These are phyloP conservation scores for Syncephalastrum monosporum DNA, from an alignment of 371 early-diverging fungal genomes.

Conservation along the genomic window DNA sequence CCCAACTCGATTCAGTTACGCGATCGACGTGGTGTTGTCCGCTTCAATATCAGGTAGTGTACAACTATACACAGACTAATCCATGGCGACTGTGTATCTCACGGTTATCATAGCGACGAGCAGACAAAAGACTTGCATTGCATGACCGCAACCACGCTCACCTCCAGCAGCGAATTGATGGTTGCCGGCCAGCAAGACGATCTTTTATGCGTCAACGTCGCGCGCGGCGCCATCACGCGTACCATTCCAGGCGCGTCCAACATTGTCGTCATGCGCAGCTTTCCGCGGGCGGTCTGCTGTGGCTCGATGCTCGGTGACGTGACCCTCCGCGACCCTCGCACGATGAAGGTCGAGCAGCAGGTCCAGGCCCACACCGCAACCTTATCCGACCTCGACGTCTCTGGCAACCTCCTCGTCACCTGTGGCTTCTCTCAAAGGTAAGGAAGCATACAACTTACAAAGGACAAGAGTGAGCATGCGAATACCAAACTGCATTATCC, in stretches of 20 bases:
- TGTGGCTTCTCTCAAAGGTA: constrained; percentile 77
- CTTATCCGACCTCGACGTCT: constrained; percentile 73
- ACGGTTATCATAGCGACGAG: constrained; percentile 42
- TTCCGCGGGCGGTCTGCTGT: constrained; percentile 65
- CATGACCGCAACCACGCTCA: constrained; percentile 64
- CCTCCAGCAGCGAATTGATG: constrained; percentile 62
- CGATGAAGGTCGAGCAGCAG: constrained; percentile 66
- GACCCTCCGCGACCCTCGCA: constrained; percentile 67
- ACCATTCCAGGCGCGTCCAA: constrained; percentile 46
- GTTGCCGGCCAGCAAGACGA: constrained; percentile 67
- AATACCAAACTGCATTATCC: neutral
- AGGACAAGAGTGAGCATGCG: neutral
- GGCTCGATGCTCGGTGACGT: constrained; percentile 71
- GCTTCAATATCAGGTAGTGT: constrained; percentile 65
- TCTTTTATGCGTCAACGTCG: constrained; percentile 64
- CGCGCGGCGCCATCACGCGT: constrained; percentile 63
- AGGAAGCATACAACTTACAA: neutral
- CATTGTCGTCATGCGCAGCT: constrained; percentile 68
- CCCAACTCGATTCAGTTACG: constrained; percentile 67
- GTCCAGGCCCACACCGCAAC: constrained; percentile 79
- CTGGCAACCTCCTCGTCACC: constrained; percentile 71
- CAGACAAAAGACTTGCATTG: constrained; percentile 60
- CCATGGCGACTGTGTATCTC: neutral
- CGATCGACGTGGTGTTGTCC: constrained; percentile 66
- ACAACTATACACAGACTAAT: constrained; percentile 6